Base-by-base conservation (phyloP, 1,139 yeast genomes). In the Geotrichum citri-aurantii region DNA sequence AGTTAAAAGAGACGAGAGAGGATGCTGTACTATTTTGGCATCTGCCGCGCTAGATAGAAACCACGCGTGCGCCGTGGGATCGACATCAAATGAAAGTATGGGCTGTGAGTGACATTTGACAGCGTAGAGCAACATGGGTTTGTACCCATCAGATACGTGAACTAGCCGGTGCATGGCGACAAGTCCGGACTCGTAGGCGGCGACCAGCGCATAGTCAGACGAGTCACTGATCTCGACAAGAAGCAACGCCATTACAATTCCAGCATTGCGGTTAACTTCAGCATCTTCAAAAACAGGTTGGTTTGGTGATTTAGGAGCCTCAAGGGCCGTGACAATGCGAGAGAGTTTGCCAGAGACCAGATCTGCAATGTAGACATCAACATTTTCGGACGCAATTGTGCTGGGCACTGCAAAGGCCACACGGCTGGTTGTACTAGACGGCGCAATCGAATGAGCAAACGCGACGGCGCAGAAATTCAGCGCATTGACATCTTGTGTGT, bases 131-230 rank as follows among this genome's bases (percentile, higher is more conserved):
- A 64, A 55, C 21, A 44, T 44, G n/a, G 62, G 54, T n/a, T 37
- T 44, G 46, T 51, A 51, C 5, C 37, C 33, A n/a, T 12, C 33
- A 5, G 40, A 14, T 3, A 10, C 27, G n/a, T 19, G 2, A 3
- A 23, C 29, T 3, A 61, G 50, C 55, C 65, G 66, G 57, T 59
- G 74, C 1, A 64, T 62, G 1, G 66, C 69, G 2, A 75, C 67
- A 55, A 70, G 70, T 14, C 79, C 79, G 12, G 75, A 70, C 60
- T 75, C 79, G 57, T 72, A 75, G 40, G 77, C 78, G 1, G 72
- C 74, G 2, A 71, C 65, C 33, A 73, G 65, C 29, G 58, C 53
- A 21, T 59, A 54, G 10, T 60, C 60, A 14, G 48, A 19, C 14
- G 50, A 7, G 6, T 10, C 46, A 6, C 46, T 23, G 7, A 48